A percentile compares a stretch with the other conserved stretches of the same genome.
These are phyloP conservation scores for Cercospora zeae-maydis DNA, from an alignment of 2,329 filamentous ascomycete genomes.

Conservation along the genomic window DNA sequence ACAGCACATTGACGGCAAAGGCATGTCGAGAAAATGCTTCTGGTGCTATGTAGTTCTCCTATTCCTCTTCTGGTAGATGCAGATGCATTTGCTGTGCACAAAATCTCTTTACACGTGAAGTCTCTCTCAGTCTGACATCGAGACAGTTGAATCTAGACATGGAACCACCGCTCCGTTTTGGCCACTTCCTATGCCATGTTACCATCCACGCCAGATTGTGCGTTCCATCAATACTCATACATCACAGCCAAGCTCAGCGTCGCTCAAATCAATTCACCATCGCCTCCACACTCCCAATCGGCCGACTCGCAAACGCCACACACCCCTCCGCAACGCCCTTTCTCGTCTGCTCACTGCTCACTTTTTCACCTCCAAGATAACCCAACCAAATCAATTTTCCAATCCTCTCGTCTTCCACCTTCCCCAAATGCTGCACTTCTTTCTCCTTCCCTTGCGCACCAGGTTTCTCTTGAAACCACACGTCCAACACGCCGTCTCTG, in stretches of 20 bases:
- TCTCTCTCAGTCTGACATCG: no score
- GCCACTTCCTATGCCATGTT: no score
- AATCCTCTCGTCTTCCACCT: conserved; percentile 73
- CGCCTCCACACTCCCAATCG: conserved; percentile 79
- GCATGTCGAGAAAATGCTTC: neutral
- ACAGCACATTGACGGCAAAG: neutral
- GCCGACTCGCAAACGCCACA: conserved; percentile 81
- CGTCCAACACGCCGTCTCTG: conserved; percentile 60
- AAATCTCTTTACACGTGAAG: no score
- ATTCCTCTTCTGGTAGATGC: no score
- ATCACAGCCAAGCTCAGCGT: neutral
- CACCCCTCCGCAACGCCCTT: conserved; percentile 81
- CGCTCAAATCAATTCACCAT: conserved; percentile 54
- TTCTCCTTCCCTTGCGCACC: conserved; percentile 35
- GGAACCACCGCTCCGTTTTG: no score
- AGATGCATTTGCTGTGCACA: no score
- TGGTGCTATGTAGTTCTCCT: neutral
- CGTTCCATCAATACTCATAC: neutral
- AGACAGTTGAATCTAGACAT: no score
- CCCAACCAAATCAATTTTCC: conserved; percentile 82
- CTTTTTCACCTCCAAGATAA: conserved; percentile 80
- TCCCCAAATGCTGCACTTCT: conserved; percentile 60
- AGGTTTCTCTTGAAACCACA: conserved; percentile 59
- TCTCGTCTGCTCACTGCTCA: conserved; percentile 78
- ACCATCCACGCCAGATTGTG: no score